A percentile compares a stretch with the other conserved stretches of the same genome.
These are phyloP conservation scores for Andrographis paniculata DNA, from an alignment of 305 asterid species.

Conservation along the genomic window DNA sequence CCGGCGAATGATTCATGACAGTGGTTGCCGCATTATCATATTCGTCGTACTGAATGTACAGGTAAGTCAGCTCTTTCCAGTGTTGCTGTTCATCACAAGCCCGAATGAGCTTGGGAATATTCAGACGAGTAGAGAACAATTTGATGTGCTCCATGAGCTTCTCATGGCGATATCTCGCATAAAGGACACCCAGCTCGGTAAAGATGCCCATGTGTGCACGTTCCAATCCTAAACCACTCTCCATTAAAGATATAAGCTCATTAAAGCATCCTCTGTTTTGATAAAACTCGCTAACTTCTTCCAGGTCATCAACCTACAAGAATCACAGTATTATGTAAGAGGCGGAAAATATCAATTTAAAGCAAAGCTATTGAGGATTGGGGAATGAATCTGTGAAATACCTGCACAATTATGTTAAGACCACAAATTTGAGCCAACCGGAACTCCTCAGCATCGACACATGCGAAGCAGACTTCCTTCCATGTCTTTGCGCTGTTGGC, in stretches of 20 bases:
- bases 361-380: neutral
- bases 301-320: conserved; percentile 94
- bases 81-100: conserved; percentile 99
- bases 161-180: conserved; percentile 98
- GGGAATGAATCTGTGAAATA: conserved; percentile 22
- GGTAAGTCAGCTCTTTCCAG: conserved; percentile 93
- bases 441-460: conserved; percentile 99
- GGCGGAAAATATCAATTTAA: conserved; percentile 1
- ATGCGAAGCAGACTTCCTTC: conserved; percentile 99
- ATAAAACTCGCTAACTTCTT: conserved; percentile 96
- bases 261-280: conserved; percentile 98
- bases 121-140: conserved; percentile 88
- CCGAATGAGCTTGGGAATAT: conserved; percentile 95
- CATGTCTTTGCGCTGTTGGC: conserved; percentile 97
- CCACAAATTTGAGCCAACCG: conserved; percentile 99
- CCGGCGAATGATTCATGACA: conserved; percentile 99
- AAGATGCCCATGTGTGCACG: conserved; percentile 99
- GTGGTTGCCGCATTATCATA: conserved; percentile 99
- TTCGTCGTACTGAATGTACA: conserved; percentile 93
- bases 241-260: conserved; percentile 97
- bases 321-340: conserved; percentile 14
- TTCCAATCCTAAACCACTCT: conserved; percentile 98
- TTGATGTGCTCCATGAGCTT: conserved; percentile 99
- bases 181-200: conserved; percentile 94
- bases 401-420: conserved; percentile 98